phyloP scores from a whole-genome alignment of 148 eudicot genomes.

The Rhododendron molle region DNA sequence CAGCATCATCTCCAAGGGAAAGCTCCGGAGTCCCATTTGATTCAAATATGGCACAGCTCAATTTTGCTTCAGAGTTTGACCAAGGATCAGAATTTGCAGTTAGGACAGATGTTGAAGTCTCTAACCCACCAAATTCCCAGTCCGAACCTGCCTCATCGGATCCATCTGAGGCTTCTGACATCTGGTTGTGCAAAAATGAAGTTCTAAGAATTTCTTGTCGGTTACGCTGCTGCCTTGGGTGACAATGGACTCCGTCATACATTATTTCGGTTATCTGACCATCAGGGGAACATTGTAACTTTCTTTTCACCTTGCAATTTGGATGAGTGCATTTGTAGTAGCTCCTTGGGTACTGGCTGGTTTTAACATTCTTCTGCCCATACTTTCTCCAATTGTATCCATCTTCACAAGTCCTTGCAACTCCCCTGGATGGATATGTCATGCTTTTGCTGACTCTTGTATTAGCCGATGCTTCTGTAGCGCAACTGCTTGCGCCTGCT shows the following conservation, averaged over 20 bases:
- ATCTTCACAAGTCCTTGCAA: conserved; percentile 50
- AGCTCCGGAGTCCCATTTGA: conserved; percentile 32
- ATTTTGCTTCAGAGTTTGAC: conserved; percentile 17
- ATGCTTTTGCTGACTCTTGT: neutral
- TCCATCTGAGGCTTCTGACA: conserved; percentile 17
- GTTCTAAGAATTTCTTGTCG: conserved; percentile 18
- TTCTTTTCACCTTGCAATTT: conserved; percentile 61
- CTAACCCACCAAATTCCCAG: conserved; percentile 37
- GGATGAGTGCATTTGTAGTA: conserved; percentile 75
- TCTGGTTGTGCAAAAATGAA: conserved; percentile 21
- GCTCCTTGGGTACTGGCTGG: conserved; percentile 78
- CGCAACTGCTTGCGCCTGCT: neutral
- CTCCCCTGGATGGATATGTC: conserved; percentile 16
- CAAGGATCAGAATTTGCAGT: conserved; percentile 44
- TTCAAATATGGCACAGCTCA: neutral
- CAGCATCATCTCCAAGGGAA: conserved; percentile 30
- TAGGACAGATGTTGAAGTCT: conserved; percentile 35
- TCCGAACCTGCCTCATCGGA: conserved; percentile 20
- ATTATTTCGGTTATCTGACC: conserved; percentile 73
- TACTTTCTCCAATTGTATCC: conserved; percentile 88
- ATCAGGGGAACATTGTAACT: conserved; percentile 64
- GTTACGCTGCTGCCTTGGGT: conserved; percentile 51
- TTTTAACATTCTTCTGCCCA: conserved; percentile 87
- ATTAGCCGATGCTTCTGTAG: neutral
- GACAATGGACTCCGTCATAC: conserved; percentile 64